Conservation (phyloP, 108 stramenopile genomes). For the Cyclostephanos invisitatus region DNA sequence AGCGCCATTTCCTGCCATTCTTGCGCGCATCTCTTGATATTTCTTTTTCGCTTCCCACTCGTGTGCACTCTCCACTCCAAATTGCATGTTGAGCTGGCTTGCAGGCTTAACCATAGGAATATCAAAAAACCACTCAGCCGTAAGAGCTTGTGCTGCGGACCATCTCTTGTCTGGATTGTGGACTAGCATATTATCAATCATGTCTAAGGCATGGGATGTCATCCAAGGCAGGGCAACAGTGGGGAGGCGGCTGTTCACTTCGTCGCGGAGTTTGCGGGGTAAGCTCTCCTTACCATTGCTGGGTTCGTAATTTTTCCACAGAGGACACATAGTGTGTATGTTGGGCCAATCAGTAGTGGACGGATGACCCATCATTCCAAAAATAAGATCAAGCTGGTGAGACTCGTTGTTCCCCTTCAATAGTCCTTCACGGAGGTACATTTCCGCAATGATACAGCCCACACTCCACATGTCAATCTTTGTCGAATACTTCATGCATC, state of each 20-base stretch:
- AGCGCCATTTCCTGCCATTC: background rate
- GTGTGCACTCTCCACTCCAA: slow-evolving; percentile 77
- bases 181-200: slow-evolving; percentile 76
- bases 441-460: slow-evolving; percentile 97
- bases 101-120: slow-evolving; percentile 77
- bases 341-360: slow-evolving; percentile 74
- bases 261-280: slow-evolving; percentile 69
- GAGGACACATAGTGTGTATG: slow-evolving; percentile 64
- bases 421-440: slow-evolving; percentile 85
- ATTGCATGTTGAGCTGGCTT: slow-evolving; percentile 80
- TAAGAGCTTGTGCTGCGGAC: slow-evolving; percentile 77
- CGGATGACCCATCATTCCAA: slow-evolving; percentile 77
- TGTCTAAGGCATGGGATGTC: slow-evolving; percentile 81
- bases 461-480: slow-evolving; percentile 98
- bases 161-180: slow-evolving; percentile 79
- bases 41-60: slow-evolving; percentile 81
- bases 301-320: slow-evolving; percentile 82
- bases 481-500: slow-evolving; percentile 76
- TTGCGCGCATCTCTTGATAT: slow-evolving; percentile 60
- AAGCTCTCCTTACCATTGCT: slow-evolving; percentile 42
- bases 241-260: slow-evolving; percentile 63
- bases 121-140: slow-evolving; percentile 88
- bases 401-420: slow-evolving; percentile 69
- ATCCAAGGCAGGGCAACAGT: slow-evolving; percentile 67
- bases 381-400: slow-evolving; percentile 84